These are phyloP conservation scores for Ophidiomyces ophidiicola DNA, from an alignment of 2,329 filamentous ascomycete species.

Conservation along the genomic window DNA sequence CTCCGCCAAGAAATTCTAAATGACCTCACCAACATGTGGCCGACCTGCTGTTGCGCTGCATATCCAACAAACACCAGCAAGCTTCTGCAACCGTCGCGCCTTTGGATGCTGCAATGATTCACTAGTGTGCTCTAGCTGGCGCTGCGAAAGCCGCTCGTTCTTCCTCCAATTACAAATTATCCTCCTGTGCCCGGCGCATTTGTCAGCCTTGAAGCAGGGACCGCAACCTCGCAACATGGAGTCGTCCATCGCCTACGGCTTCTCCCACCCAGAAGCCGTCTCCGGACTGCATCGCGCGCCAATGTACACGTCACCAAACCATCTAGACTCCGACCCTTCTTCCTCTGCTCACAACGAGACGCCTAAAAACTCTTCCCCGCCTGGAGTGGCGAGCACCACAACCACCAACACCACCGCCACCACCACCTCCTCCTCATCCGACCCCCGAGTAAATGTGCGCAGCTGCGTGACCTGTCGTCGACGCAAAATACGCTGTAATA, in stretches of 20 bases:
- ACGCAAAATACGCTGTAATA: constrained; percentile 39
- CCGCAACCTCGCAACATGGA: too few relatives aligned
- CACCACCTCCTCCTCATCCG: constrained; percentile 9
- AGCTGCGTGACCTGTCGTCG: constrained; percentile 39
- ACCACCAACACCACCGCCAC: constrained; percentile 12
- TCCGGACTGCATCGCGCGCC: neutral
- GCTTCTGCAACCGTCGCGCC: too few relatives aligned
- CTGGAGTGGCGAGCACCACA: neutral
- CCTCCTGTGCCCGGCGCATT: neutral
- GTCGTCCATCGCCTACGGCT: neutral
- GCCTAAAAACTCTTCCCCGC: neutral
- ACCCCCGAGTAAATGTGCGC: constrained; percentile 24
- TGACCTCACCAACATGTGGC: neutral
- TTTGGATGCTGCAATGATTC: too few relatives aligned
- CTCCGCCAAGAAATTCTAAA: neutral
- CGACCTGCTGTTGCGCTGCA: too few relatives aligned
- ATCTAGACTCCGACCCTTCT: neutral
- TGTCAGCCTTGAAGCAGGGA: too few relatives aligned
- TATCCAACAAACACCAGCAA: too few relatives aligned
- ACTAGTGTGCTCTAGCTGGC: too few relatives aligned
- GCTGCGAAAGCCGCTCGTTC: too few relatives aligned
- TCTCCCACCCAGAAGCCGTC: neutral
- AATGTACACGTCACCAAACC: neutral
- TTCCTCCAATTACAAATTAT: too few relatives aligned
- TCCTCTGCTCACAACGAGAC: neutral